A percentile compares a stretch with the other conserved stretches of the same genome.
phyloP scores from a whole-genome alignment of 257 asterid species.

The Ilex aquifolium region DNA sequence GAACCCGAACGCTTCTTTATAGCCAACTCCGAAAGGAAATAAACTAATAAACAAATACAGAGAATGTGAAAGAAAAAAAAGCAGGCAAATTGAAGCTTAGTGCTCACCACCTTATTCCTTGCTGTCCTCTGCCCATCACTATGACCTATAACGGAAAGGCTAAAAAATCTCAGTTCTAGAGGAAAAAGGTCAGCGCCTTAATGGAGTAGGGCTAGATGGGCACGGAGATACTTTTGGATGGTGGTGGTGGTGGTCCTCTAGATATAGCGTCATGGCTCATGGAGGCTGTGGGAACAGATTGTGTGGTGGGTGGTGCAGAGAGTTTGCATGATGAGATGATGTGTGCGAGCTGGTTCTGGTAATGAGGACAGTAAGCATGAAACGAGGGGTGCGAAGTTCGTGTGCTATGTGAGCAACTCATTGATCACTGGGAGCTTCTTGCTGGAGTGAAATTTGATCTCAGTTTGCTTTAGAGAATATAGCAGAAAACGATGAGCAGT shows the following conservation, averaged over 20 bases:
- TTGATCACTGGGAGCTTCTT: background rate
- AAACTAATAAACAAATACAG: slow-evolving; percentile 5
- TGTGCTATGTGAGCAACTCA: too few relatives aligned
- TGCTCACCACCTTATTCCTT: background rate
- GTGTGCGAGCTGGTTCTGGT: slow-evolving; percentile 31
- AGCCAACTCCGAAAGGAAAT: background rate
- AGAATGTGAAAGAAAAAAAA: background rate
- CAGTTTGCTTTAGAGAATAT: too few relatives aligned
- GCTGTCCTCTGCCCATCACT: background rate
- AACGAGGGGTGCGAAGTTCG: too few relatives aligned
- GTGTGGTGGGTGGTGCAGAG: slow-evolving; percentile 9
- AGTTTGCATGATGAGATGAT: slow-evolving; percentile 9
- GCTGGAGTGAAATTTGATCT: too few relatives aligned
- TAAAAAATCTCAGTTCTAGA: background rate
- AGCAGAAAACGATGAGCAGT: too few relatives aligned
- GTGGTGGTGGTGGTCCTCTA: slow-evolving; percentile 7
- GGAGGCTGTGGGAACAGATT: too few relatives aligned
- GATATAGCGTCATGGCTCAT: slow-evolving; percentile 10
- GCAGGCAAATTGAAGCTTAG: background rate
- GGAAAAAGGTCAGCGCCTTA: background rate
- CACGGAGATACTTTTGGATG: slow-evolving; percentile 5
- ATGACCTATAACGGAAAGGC: background rate
- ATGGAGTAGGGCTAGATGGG: background rate
- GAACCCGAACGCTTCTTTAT: background rate
- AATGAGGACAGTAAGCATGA: slow-evolving; percentile 31